Evolutionary conservation across 306 rosid genomes (phyloP).

Genomic region (Rosa rugosa): DNA sequence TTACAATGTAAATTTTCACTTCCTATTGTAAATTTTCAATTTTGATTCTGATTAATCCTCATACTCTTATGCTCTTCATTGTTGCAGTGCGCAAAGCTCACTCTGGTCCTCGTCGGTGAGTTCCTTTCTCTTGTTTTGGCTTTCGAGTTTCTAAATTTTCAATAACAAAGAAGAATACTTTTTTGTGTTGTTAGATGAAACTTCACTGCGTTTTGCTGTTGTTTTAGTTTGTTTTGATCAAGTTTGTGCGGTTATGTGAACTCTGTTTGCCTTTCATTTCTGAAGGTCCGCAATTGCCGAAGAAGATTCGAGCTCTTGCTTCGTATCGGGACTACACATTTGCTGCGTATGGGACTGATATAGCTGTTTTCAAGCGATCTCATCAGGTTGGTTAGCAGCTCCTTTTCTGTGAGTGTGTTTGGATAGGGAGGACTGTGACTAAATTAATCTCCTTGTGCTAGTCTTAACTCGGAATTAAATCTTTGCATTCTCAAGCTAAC

Average conservation of each 20-base stretch:
- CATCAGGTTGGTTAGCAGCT: conserved; percentile 53
- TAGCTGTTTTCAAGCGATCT: conserved; percentile 77
- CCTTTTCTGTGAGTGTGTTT: neutral
- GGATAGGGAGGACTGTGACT: neutral
- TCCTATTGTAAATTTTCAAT: neutral
- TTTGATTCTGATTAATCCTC: neutral
- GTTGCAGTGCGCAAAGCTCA: conserved; percentile 85
- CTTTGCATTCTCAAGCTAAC: neutral
- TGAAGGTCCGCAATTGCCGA: conserved; percentile 79
- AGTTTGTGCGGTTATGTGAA: neutral
- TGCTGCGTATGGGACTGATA: conserved; percentile 63
- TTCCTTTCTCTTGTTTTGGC: neutral
- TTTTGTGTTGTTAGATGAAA: neutral
- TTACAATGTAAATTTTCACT: conserved; percentile 52
- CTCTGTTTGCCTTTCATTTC: neutral
- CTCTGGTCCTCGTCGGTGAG: conserved; percentile 68
- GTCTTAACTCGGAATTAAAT: neutral
- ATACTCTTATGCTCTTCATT: neutral
- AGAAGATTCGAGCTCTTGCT: conserved; percentile 89
- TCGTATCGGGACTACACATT: conserved; percentile 78
- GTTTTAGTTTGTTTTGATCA: neutral
- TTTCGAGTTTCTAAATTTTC: neutral
- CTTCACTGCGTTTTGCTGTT: neutral
- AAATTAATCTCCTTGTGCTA: neutral
- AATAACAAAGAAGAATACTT: neutral